Base-by-base conservation (phyloP, 2,329 filamentous ascomycete genomes). In the Magnaporthiopsis incrustans region DNA sequence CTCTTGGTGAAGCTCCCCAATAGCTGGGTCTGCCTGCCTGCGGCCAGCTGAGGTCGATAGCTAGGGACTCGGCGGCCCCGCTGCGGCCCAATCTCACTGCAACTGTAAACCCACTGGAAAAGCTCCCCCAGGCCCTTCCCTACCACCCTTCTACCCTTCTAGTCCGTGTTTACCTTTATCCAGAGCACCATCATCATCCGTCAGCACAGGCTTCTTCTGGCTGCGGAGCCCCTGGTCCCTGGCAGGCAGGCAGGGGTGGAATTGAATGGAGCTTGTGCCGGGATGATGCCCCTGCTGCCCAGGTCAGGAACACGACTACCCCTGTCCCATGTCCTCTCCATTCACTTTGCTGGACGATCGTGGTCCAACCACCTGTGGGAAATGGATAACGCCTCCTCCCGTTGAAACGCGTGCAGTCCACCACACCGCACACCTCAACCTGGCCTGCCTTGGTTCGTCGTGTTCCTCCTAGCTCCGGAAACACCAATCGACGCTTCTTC, bases 351-450 rank as follows among this genome's bases (percentile, higher is more conserved):
- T 58, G 57, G 57, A 35, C 26, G 38, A 56, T 62, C 38, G 60
- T 62, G 60, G 60, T 57, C 61, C 61, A 62, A 62, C 61, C 61
- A 62, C 44, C 38, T 56, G n/a, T 15, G 61, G 61, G n/a, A 30
- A 50, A 57, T 57, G 26, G 50, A 57, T 26, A 57, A 26, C 61
- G 53, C 58, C 61, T 62, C 61, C 61, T 62, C 61, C 61, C 61
- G n/a, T 62, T 62, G 61, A 62, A 62, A 62, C 61, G 44, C 44
- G 25, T 60, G 38, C 26, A 59, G 56, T 38, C 44, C 18, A 53
- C 44, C 44, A 53, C 44, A 53, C 44, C 44, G 44, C 44, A 53
- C 44, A 53, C 44, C 44, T 53, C 11, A n/a, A 22, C 44, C 44
- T 2, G 35, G 35, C 35, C 35, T 38, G 35, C 18, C 44, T n/a